Percentiles rank a stretch among this genome's conserved stretches.
Conservation (phyloP, 1,284 basidiomycete genomes). For the Porodaedalea pini region DNA sequence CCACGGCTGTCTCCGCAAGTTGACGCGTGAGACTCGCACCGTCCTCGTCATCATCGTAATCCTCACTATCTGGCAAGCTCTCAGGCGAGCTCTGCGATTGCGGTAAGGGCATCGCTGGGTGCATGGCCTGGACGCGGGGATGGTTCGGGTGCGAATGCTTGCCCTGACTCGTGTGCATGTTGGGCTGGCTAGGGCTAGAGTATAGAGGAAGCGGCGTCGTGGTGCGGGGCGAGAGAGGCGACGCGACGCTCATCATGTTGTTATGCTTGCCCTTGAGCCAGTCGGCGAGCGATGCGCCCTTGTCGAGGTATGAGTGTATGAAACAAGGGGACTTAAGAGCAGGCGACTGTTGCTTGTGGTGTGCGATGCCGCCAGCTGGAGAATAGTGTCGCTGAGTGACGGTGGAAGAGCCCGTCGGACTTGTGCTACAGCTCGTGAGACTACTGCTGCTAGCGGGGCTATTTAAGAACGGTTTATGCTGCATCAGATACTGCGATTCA, state of each 20-base stretch:
- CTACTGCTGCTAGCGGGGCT: background rate
- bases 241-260: slow-evolving; percentile 21
- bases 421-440: background rate
- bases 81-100: slow-evolving; percentile 19
- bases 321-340: slow-evolving; percentile 76
- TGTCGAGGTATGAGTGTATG: slow-evolving; percentile 80
- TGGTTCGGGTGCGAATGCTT: slow-evolving; percentile 12
- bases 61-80: slow-evolving; percentile 25
- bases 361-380: slow-evolving; percentile 22
- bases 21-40: slow-evolving; percentile 83
- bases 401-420: slow-evolving; percentile 5
- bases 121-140: slow-evolving; percentile 6
- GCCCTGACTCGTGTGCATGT: slow-evolving; percentile 5
- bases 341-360: slow-evolving; percentile 32
- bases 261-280: slow-evolving; percentile 52
- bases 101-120: slow-evolving; percentile 19
- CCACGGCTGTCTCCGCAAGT: slow-evolving; percentile 94
- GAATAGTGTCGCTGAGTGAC: slow-evolving; percentile 21
- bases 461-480: background rate
- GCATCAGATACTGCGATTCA: background rate
- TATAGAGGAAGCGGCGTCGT: slow-evolving; percentile 11
- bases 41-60: slow-evolving; percentile 62
- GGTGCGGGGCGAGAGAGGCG: slow-evolving; percentile 24
- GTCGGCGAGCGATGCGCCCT: slow-evolving; percentile 67
- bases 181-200: background rate